A percentile compares a stretch with the other conserved stretches of the same genome.
These are phyloP conservation scores for Boletus insuetus DNA, from an alignment of 768 basidiomycete species.

Conservation along the genomic window DNA sequence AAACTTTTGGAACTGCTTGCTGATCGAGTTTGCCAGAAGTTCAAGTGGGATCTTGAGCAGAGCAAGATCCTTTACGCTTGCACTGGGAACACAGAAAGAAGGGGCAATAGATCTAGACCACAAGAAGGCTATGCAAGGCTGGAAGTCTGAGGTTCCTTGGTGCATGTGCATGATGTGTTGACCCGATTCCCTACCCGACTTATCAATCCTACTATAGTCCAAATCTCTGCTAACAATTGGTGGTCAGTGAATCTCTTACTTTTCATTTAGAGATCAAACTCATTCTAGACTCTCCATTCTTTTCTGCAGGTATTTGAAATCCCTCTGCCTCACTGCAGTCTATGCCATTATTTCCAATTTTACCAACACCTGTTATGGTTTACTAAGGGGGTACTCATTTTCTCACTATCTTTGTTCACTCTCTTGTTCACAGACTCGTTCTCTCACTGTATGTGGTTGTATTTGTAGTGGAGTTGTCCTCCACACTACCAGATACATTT, in stretches of 20 bases:
- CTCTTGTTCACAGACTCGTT: no score
- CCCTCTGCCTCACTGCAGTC: background rate
- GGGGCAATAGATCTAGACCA: no score
- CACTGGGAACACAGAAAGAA: background rate
- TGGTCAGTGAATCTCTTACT: background rate
- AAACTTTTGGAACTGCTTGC: background rate
- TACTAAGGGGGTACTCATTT: no score
- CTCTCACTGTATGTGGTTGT: no score
- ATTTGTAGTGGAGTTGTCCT: no score
- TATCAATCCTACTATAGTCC: background rate
- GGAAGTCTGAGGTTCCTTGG: background rate
- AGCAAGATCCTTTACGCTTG: background rate
- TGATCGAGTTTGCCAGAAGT: background rate
- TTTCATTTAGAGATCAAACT: no score
- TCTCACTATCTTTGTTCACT: no score
- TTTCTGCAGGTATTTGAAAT: constrained; percentile 6
- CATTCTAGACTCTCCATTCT: no score
- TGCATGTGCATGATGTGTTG: background rate
- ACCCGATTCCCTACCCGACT: background rate
- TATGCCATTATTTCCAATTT: background rate
- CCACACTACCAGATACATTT: no score
- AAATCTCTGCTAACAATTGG: background rate
- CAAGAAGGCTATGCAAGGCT: constrained; percentile 2
- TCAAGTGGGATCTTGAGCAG: no score
- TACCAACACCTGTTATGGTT: fast-evolving